Evolutionary conservation across 1,284 basidiomycete species (phyloP).

Genomic region (Clitocybe nebularis): DNA sequence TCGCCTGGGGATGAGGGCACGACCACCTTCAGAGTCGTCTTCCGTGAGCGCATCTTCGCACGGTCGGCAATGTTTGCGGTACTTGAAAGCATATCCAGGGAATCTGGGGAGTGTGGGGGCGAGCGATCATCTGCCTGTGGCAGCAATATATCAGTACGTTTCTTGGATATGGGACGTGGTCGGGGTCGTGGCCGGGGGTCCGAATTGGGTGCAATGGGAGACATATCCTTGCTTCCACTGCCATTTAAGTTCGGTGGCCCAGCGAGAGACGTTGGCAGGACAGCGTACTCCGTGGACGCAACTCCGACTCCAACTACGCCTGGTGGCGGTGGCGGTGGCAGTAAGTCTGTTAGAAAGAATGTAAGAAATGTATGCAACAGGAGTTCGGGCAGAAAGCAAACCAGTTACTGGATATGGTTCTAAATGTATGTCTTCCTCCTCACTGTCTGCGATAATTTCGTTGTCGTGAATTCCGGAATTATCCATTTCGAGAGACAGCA

Average conservation of each 20-base stretch:
- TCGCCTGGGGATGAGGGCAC: constrained; percentile 1
- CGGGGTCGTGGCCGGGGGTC: constrained; percentile 13
- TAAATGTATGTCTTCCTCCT: constrained; percentile 14
- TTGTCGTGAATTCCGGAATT: constrained; percentile 11
- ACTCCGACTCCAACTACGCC: too few relatives aligned
- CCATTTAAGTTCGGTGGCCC: too few relatives aligned
- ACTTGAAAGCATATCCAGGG: constrained; percentile 8
- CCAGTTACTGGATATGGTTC: neutral
- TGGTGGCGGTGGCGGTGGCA: too few relatives aligned
- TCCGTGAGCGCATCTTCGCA: constrained; percentile 35
- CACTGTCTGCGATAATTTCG: constrained; percentile 21
- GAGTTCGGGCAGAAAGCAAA: neutral
- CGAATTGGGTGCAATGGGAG: too few relatives aligned
- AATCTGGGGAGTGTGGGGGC: constrained; percentile 2
- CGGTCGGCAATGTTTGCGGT: constrained; percentile 33
- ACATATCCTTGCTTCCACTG: too few relatives aligned
- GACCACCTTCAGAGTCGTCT: constrained; percentile 8
- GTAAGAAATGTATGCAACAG: too few relatives aligned
- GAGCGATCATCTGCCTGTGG: too few relatives aligned
- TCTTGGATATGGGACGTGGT: constrained; percentile 15
- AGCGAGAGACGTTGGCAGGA: too few relatives aligned
- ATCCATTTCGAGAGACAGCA: constrained; percentile 14
- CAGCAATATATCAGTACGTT: constrained; percentile 1
- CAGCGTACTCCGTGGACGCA: too few relatives aligned
- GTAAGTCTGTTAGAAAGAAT: too few relatives aligned